Evolutionary conservation across 2,329 filamentous ascomycete species (phyloP).

Genomic region (Colletotrichum sp.): DNA sequence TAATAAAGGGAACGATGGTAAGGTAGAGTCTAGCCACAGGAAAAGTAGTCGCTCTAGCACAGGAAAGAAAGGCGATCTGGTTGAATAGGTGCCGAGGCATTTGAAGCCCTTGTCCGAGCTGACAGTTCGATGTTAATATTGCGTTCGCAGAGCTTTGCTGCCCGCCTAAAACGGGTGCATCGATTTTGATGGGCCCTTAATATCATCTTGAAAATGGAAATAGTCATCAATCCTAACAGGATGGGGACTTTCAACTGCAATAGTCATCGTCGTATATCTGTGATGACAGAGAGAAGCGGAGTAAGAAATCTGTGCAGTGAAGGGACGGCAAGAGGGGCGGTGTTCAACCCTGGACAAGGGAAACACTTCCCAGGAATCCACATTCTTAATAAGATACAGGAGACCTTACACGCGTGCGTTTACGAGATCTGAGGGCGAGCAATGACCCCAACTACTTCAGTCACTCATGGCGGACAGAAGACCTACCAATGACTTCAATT

Average conservation of each 20-base stretch:
- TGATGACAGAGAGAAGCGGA: background rate
- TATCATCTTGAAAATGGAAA: background rate
- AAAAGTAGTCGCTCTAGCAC: too few species aligned
- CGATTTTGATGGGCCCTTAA: background rate
- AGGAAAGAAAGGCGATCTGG: too few species aligned
- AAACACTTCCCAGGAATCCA: background rate
- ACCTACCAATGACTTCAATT: background rate
- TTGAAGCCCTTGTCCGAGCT: background rate
- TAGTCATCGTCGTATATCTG: background rate
- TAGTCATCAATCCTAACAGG: background rate
- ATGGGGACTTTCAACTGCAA: background rate
- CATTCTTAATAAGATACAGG: background rate
- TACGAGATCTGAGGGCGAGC: background rate
- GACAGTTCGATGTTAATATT: background rate
- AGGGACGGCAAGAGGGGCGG: background rate
- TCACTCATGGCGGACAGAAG: background rate
- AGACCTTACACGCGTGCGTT: background rate
- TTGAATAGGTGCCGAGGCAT: background rate
- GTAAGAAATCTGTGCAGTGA: background rate
- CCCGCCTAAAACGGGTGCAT: background rate
- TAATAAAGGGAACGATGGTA: too few species aligned
- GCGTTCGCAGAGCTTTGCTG: background rate
- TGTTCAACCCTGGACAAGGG: background rate
- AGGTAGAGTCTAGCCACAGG: too few species aligned
- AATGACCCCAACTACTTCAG: background rate